Conservation (phyloP, 2,329 filamentous ascomycete species). For the Clonostachys rhizophaga region DNA sequence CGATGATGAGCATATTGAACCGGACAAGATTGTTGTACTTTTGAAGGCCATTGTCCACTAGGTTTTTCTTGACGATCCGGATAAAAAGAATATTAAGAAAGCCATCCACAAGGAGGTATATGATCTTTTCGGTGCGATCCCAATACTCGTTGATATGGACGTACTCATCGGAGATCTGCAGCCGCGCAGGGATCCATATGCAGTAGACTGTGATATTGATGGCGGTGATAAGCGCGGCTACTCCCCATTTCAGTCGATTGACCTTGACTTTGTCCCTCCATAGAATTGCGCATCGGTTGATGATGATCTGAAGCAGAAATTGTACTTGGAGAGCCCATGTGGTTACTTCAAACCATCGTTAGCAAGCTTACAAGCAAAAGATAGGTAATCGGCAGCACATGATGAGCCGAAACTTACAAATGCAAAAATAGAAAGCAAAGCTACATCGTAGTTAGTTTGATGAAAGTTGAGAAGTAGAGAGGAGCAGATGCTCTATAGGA, state of each 20-base stretch:
- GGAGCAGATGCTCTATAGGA: too few species aligned
- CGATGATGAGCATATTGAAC: conserved; percentile 22
- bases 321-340: conserved; percentile 28
- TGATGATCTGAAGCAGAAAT: conserved; percentile 45
- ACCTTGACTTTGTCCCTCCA: conserved; percentile 28
- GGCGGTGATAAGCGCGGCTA: conserved; percentile 29
- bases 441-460: too few species aligned
- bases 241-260: conserved; percentile 33
- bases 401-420: too few species aligned
- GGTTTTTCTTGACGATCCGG: conserved; percentile 32
- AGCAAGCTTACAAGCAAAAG: too few species aligned
- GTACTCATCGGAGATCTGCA: conserved; percentile 29
- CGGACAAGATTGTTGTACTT: conserved; percentile 41
- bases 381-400: too few species aligned
- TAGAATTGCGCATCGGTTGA: conserved; percentile 42
- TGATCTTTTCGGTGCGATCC: conserved; percentile 42
- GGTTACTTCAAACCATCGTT: conserved; percentile 10
- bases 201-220: conserved; percentile 44
- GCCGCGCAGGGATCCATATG: conserved; percentile 44
- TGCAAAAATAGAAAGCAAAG: too few species aligned
- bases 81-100: conserved; percentile 41
- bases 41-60: conserved; percentile 39
- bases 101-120: conserved; percentile 39
- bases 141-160: conserved; percentile 39
- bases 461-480: too few species aligned